A percentile compares a stretch with the other conserved stretches of the same genome.
phyloP scores from a whole-genome alignment of 2,329 filamentous ascomycete species.

The Nigrospora osmanthi region DNA sequence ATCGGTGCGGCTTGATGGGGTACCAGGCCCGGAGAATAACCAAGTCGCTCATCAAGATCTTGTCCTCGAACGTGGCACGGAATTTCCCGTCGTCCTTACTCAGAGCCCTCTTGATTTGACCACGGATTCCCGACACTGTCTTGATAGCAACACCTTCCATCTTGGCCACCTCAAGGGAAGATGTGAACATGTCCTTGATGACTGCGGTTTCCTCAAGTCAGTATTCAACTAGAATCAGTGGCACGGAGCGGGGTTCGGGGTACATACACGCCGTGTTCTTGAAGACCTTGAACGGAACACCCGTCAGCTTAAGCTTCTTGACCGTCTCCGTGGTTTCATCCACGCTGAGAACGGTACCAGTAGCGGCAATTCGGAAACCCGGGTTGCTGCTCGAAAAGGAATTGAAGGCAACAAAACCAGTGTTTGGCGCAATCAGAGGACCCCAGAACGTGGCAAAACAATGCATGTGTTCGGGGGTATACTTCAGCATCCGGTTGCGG shows the following conservation, averaged over 20 bases:
- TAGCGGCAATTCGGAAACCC: constrained; percentile 90
- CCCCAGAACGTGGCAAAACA: constrained; percentile 96
- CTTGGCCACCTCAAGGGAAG: constrained; percentile 88
- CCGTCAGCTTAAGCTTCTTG: constrained; percentile 97
- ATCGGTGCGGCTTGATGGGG: constrained; percentile 86
- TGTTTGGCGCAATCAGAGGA: constrained; percentile 90
- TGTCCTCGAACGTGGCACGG: constrained; percentile 97
- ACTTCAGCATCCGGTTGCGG: constrained; percentile 96
- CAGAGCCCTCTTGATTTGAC: constrained; percentile 94
- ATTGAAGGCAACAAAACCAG: constrained; percentile 90
- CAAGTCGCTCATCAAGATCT: constrained; percentile 93
- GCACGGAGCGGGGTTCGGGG: no score
- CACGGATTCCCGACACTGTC: constrained; percentile 90
- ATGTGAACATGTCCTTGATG: constrained; percentile 97
- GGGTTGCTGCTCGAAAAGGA: constrained; percentile 77
- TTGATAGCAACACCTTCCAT: constrained; percentile 91
- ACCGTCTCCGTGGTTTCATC: constrained; percentile 96
- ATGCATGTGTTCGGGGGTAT: constrained; percentile 98
- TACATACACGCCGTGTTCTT: constrained; percentile 77
- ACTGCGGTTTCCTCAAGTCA: constrained; percentile 25
- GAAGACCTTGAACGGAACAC: constrained; percentile 93
- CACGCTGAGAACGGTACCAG: constrained; percentile 86
- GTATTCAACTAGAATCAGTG: not conserved
- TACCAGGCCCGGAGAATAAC: constrained; percentile 97
- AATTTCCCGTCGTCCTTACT: constrained; percentile 92